phyloP scores from a whole-genome alignment of 192 early-diverging fungal genomes.

The Lobosporangium transversale region DNA sequence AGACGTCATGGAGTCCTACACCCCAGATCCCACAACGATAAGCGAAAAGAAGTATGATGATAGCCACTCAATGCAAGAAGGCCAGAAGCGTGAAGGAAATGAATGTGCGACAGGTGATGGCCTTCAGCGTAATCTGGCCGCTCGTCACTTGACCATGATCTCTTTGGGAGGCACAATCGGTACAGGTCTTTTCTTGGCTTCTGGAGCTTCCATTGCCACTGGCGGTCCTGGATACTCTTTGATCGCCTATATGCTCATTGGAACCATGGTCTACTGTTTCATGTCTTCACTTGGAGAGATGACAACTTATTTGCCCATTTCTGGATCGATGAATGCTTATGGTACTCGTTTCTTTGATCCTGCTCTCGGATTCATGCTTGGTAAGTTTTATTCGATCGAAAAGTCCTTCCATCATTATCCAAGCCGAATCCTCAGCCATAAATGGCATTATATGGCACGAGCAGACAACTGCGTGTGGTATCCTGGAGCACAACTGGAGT shows the following conservation, averaged over 20 bases:
- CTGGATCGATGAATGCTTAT: constrained; percentile 83
- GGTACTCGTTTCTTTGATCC: constrained; percentile 86
- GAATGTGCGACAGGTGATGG: not conserved
- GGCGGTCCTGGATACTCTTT: constrained; percentile 83
- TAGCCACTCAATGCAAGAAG: not conserved
- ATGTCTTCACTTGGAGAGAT: constrained; percentile 87
- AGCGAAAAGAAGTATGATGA: not conserved
- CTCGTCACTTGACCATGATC: constrained; percentile 71
- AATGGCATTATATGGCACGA: not conserved
- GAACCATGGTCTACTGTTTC: constrained; percentile 75
- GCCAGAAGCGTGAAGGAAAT: not conserved
- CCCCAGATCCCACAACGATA: not conserved
- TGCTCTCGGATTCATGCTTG: constrained; percentile 75
- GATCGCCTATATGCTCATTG: constrained; percentile 75
- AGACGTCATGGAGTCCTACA: constrained; percentile 14
- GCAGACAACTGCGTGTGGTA: no score
- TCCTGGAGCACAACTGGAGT: no score
- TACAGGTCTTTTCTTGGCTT: constrained; percentile 88
- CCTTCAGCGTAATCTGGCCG: constrained; percentile 70
- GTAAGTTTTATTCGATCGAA: constrained; percentile 49
- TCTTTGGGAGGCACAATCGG: constrained; percentile 74
- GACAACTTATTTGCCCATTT: constrained; percentile 83
- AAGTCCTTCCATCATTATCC: not conserved
- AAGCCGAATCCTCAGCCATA: not conserved
- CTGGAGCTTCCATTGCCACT: constrained; percentile 72